Percentiles rank a stretch among this genome's conserved stretches.
Evolutionary conservation across 306 rosid species (phyloP).

Genomic region (Abrus pulchellus): DNA sequence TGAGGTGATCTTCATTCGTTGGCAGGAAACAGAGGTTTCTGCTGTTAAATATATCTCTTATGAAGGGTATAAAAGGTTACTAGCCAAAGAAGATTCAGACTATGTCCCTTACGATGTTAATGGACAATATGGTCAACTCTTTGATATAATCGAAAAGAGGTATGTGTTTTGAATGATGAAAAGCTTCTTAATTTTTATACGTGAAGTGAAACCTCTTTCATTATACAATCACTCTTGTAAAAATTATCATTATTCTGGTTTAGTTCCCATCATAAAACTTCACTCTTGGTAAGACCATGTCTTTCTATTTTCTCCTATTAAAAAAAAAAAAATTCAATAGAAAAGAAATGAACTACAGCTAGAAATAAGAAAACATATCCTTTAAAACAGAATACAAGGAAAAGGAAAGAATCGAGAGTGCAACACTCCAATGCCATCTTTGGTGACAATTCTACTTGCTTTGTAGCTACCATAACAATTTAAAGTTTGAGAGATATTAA

Average conservation of each 20-base stretch:
- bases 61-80: constrained; percentile 71
- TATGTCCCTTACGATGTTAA: constrained; percentile 81
- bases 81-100: constrained; percentile 75
- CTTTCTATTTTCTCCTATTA: not conserved
- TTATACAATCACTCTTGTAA: not conserved
- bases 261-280: constrained; percentile 9
- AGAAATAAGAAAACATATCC: not conserved
- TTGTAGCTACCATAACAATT: not conserved
- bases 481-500: not conserved
- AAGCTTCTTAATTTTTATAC: not conserved
- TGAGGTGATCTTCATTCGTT: constrained; percentile 40
- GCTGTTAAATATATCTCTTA: constrained; percentile 87
- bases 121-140: constrained; percentile 82
- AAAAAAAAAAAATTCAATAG: not conserved
- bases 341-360: not conserved
- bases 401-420: not conserved
- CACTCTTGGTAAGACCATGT: not conserved
- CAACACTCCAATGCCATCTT: not conserved
- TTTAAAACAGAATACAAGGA: not conserved
- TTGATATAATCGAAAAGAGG: constrained; percentile 81
- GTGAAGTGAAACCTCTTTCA: constrained; percentile 13
- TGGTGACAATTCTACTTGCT: not conserved
- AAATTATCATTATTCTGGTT: constrained; percentile 19
- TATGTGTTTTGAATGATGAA: constrained; percentile 45
- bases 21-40: constrained; percentile 91